Evolutionary conservation across 1,284 basidiomycete species (phyloP), one percentile per base, ranked within the genome.

Genomic region (Neotropicomus parvogracilis): DNA sequence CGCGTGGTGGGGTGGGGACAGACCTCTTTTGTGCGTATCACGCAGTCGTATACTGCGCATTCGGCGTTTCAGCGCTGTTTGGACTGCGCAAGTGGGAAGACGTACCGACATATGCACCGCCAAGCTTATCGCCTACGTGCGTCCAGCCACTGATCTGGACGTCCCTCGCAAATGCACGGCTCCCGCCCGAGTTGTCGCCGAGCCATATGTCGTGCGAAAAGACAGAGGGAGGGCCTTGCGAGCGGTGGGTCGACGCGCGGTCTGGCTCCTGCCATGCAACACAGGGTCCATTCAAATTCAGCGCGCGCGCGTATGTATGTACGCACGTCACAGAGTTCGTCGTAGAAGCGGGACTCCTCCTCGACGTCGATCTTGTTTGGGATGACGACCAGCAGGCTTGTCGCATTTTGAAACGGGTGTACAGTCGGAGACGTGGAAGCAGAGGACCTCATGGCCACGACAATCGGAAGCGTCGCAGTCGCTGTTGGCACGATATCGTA

Each of bases 101-200:
- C 75, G 45, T 40, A 85, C 81, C 79, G 46, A 84, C 70, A 58
- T 83, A 84, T 1, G 78, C 81, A 1, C 81, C 81, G 16, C 78
- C 77, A 0, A 70, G 70, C 42, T 71, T 72, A 54, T 84, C 82
- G 0, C 82, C 82, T 9, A 87, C 83, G 52, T 73, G 79, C 14
- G 79, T 81, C 84, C 84, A 87, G 0, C 83, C 84, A 14, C 70
- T 69, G 28, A 87, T 82, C 39, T 72, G 70, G 3, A 86, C 82
- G 54, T 79, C 77, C 36, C 79, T 72, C 3, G 85, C 77, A 57
- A 87, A 87, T 1, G 72, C 68, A 0, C 58, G 56, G 42, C 75
- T 77, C 51, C 75, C 71, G 0, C 79, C 79, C 0, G 70, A 72
- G 48, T 78, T 78, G 52, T 85, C 82, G 0, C 73, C 78, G 8